phyloP scores from a whole-genome alignment of 2,329 filamentous ascomycete genomes.

The Rugonectria rugulosa region DNA sequence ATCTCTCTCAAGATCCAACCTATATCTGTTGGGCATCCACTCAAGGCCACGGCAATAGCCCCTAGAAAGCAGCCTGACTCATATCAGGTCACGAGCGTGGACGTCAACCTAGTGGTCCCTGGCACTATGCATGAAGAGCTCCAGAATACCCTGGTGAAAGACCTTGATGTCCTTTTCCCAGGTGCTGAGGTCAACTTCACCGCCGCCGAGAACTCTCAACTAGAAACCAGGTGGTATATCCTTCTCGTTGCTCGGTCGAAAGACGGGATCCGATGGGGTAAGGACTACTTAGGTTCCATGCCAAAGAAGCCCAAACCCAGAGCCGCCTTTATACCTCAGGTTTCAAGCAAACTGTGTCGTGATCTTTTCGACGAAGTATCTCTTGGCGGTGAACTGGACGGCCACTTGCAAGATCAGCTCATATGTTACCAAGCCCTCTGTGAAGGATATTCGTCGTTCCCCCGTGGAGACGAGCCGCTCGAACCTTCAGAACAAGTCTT shows the following conservation, averaged over 20 bases:
- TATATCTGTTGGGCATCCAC: slow-evolving; percentile 41
- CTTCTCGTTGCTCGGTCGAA: slow-evolving; percentile 63
- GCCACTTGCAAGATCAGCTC: slow-evolving; percentile 68
- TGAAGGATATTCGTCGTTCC: slow-evolving; percentile 58
- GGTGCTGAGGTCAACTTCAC: slow-evolving; percentile 54
- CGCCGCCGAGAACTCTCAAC: slow-evolving; percentile 58
- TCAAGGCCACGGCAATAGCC: slow-evolving; percentile 47
- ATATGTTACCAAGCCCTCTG: slow-evolving; percentile 67
- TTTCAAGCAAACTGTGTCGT: slow-evolving; percentile 55
- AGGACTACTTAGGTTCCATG: slow-evolving; percentile 52
- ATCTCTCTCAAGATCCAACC: slow-evolving; percentile 53
- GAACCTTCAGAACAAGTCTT: slow-evolving; percentile 28
- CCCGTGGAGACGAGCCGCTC: slow-evolving; percentile 35
- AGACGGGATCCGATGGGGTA: slow-evolving; percentile 55
- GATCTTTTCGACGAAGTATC: slow-evolving; percentile 55
- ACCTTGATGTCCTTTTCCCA: slow-evolving; percentile 53
- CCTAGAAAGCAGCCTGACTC: slow-evolving; percentile 34
- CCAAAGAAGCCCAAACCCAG: slow-evolving; percentile 49
- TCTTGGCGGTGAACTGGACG: slow-evolving; percentile 58
- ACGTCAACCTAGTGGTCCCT: slow-evolving; percentile 61
- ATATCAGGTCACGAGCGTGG: slow-evolving; percentile 53
- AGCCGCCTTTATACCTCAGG: slow-evolving; percentile 45
- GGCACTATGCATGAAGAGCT: slow-evolving; percentile 51
- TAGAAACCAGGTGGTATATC: slow-evolving; percentile 61
- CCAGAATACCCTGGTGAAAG: slow-evolving; percentile 47